Conservation (phyloP, 2,329 filamentous ascomycete genomes). For the Claviceps sp. region DNA sequence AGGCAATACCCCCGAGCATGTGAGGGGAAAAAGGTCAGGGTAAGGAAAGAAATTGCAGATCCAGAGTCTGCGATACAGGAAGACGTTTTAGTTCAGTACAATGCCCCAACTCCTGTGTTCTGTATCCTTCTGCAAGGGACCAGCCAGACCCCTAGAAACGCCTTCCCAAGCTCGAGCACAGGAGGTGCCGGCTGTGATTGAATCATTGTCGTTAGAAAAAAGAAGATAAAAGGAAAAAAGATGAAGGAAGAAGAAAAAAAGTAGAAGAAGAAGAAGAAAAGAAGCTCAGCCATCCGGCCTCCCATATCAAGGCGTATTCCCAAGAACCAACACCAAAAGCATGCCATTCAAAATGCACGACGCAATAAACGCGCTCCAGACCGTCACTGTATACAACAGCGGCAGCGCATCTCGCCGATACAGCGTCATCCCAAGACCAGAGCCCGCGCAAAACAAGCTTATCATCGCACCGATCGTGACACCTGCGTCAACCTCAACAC, state of each 20-base stretch:
- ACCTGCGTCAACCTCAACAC: constrained; percentile 60
- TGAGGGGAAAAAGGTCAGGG: too few species aligned
- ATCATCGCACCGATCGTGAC: constrained; percentile 56
- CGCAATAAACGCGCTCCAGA: constrained; percentile 23
- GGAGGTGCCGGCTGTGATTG: too few species aligned
- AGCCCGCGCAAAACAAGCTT: constrained; percentile 50
- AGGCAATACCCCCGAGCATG: too few species aligned
- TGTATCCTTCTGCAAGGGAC: too few species aligned
- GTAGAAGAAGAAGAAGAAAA: background rate
- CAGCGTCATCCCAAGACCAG: constrained; percentile 45
- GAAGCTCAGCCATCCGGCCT: background rate
- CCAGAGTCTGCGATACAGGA: too few species aligned
- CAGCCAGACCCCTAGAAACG: too few species aligned
- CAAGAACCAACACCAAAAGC: constrained; percentile 28
- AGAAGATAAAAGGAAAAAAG: background rate
- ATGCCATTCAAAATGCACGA: constrained; percentile 30
- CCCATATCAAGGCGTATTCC: constrained; percentile 20
- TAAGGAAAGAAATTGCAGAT: too few species aligned
- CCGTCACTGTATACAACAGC: constrained; percentile 27
- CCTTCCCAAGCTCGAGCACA: too few species aligned
- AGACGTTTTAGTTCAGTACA: too few species aligned
- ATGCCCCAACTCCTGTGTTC: too few species aligned
- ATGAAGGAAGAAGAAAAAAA: background rate
- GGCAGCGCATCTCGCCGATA: constrained; percentile 33
- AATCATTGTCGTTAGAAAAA: background rate